A percentile compares a stretch with the other conserved stretches of the same genome.
These are phyloP conservation scores for Mesotaenium endlicherianum DNA, from an alignment of 139 green algal species.

Conservation along the genomic window DNA sequence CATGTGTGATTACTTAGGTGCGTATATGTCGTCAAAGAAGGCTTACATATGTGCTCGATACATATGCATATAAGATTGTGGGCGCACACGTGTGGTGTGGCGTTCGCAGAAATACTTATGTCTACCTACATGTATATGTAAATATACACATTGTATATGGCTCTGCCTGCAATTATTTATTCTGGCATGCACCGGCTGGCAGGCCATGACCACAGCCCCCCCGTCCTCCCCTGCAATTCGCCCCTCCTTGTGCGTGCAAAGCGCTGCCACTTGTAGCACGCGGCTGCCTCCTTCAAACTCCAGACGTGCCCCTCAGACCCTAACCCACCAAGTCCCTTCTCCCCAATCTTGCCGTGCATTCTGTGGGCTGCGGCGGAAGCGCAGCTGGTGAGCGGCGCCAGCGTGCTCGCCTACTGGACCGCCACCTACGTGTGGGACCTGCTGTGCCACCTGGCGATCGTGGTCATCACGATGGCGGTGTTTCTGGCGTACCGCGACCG, in stretches of 20 bases:
- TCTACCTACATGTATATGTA: too few relatives aligned
- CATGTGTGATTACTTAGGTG: too few relatives aligned
- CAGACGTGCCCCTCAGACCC: background rate
- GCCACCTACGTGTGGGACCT: slow-evolving; percentile 51
- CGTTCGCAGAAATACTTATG: too few relatives aligned
- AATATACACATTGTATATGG: too few relatives aligned
- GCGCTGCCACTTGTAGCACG: background rate
- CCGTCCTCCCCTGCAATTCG: background rate
- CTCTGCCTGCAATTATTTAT: too few relatives aligned
- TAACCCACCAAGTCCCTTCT: background rate
- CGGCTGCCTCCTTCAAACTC: background rate
- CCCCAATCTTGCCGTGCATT: background rate
- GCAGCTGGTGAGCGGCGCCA: slow-evolving; percentile 56
- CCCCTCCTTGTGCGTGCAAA: background rate
- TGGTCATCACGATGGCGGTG: slow-evolving; percentile 75
- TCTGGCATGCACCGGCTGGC: background rate
- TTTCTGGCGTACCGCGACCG: slow-evolving; percentile 61
- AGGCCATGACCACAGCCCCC: background rate
- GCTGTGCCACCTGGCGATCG: slow-evolving; percentile 50
- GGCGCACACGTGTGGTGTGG: too few relatives aligned
- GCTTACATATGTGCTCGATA: too few relatives aligned
- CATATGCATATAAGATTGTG: too few relatives aligned
- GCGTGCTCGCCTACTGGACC: slow-evolving; percentile 50
- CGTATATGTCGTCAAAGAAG: too few relatives aligned
- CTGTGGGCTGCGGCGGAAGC: background rate